These are phyloP conservation scores for Candida nanaspora DNA, from an alignment of 805 yeast genomes.

Conservation along the genomic window DNA sequence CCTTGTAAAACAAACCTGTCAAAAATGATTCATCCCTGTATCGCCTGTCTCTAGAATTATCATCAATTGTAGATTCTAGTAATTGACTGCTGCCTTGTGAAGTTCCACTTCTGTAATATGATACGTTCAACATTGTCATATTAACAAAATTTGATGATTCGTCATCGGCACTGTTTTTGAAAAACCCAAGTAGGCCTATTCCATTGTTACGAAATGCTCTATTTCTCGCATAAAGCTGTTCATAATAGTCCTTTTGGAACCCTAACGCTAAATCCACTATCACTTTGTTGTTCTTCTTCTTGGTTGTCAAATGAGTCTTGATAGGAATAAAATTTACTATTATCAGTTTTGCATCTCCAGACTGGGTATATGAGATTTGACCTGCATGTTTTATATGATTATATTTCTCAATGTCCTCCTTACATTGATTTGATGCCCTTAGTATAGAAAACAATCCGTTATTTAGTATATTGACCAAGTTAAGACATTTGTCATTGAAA, in stretches of 20 bases:
- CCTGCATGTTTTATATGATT: constrained; percentile 9
- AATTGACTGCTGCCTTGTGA: neutral
- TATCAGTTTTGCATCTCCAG: constrained; percentile 23
- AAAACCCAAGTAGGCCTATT: neutral
- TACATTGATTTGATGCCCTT: constrained; percentile 21
- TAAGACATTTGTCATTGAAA: constrained; percentile 19
- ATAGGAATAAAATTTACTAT: constrained; percentile 24
- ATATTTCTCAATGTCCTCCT: constrained; percentile 12
- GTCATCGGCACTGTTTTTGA: neutral
- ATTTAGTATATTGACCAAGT: constrained; percentile 17
- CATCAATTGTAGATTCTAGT: neutral
- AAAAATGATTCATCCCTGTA: neutral
- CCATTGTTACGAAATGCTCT: neutral
- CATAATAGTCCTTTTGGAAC: constrained; percentile 13
- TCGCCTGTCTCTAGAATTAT: neutral
- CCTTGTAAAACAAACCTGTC: neutral
- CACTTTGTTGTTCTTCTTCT: constrained; percentile 15
- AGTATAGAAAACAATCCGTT: constrained; percentile 23
- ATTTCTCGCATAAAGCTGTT: constrained; percentile 14
- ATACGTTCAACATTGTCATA: constrained; percentile 19
- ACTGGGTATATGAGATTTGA: constrained; percentile 4
- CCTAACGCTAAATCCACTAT: constrained; percentile 13
- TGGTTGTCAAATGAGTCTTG: neutral
- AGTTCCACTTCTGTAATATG: constrained; percentile 16
- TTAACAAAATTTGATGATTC: constrained; percentile 11